Conservation (phyloP, 352 stramenopile species). For the Pythium apleroticum region DNA sequence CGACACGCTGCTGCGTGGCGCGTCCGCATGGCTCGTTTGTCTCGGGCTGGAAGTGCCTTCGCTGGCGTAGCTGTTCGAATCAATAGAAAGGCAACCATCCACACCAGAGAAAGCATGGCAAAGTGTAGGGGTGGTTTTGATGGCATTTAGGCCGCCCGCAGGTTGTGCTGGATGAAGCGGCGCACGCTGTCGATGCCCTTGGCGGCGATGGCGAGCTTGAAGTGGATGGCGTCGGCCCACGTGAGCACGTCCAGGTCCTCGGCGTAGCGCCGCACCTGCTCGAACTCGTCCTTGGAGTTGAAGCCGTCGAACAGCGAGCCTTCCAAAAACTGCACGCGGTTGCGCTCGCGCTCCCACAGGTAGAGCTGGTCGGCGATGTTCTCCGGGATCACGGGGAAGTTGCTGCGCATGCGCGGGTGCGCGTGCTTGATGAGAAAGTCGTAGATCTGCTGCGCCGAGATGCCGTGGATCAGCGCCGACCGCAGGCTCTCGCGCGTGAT, state of each 20-base stretch:
- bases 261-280: conserved; percentile 71
- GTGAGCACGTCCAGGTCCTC: conserved; percentile 71
- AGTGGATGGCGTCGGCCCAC: conserved; percentile 81
- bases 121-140: no score
- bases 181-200: conserved; percentile 67
- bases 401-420: conserved; percentile 78
- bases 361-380: conserved; percentile 92
- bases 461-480: conserved; percentile 86
- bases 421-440: conserved; percentile 90
- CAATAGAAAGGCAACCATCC: no score
- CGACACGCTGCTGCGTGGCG: not conserved
- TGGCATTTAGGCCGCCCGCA: conserved; percentile 24
- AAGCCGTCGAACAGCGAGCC: conserved; percentile 88
- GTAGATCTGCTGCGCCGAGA: conserved; percentile 91
- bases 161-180: conserved; percentile 68
- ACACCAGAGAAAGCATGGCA: not conserved
- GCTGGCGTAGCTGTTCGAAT: not conserved
- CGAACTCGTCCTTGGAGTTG: conserved; percentile 82
- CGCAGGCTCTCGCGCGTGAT: conserved; percentile 91
- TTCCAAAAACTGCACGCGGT: conserved; percentile 81
- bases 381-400: conserved; percentile 78
- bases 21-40: not conserved
- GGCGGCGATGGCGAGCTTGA: conserved; percentile 67
- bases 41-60: not conserved
- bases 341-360: conserved; percentile 90